These are phyloP conservation scores for Ustanciosporium gigantosporum DNA, from an alignment of 1,284 basidiomycete species.

Conservation along the genomic window DNA sequence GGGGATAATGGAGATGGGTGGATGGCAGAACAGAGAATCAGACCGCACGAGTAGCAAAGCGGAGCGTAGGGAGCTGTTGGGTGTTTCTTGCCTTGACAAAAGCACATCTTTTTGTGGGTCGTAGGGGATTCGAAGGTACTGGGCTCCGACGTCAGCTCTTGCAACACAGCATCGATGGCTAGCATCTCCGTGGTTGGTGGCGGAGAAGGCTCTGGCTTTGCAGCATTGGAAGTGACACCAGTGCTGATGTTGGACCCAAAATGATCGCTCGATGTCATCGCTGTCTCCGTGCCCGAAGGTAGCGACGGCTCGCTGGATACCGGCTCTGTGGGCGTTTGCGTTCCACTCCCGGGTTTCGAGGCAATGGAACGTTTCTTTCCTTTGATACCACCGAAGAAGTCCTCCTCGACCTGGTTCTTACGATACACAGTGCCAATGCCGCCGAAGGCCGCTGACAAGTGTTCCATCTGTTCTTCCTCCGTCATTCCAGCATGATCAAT, in stretches of 20 bases:
- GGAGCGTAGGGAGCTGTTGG: conserved; percentile 25
- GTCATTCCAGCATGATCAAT: conserved; percentile 2
- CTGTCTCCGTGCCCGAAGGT: neutral
- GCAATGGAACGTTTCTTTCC: neutral
- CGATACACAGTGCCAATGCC: conserved; percentile 32
- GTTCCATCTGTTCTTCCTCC: conserved; percentile 21
- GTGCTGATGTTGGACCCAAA: neutral
- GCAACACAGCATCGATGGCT: conserved; percentile 30
- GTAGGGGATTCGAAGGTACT: neutral
- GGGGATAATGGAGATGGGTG: conserved; percentile 26
- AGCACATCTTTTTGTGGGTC: conserved; percentile 18
- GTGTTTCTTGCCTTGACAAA: conserved; percentile 35
- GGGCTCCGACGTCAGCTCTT: conserved; percentile 20
- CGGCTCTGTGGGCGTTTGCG: neutral
- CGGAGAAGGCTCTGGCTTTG: conserved; percentile 10
- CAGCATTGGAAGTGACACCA: too few relatives aligned
- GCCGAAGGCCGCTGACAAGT: conserved; percentile 26
- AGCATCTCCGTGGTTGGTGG: conserved; percentile 35
- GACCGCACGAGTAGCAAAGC: conserved; percentile 35
- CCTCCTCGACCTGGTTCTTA: conserved; percentile 26
- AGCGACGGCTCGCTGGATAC: neutral
- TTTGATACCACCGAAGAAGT: conserved; percentile 23
- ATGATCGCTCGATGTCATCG: neutral
- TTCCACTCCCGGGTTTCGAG: neutral
- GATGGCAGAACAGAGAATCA: conserved; percentile 30